A percentile compares a stretch with the other conserved stretches of the same genome.
phyloP scores from a whole-genome alignment of 108 stramenopile species.

The Nannochloropsis gaditana region DNA sequence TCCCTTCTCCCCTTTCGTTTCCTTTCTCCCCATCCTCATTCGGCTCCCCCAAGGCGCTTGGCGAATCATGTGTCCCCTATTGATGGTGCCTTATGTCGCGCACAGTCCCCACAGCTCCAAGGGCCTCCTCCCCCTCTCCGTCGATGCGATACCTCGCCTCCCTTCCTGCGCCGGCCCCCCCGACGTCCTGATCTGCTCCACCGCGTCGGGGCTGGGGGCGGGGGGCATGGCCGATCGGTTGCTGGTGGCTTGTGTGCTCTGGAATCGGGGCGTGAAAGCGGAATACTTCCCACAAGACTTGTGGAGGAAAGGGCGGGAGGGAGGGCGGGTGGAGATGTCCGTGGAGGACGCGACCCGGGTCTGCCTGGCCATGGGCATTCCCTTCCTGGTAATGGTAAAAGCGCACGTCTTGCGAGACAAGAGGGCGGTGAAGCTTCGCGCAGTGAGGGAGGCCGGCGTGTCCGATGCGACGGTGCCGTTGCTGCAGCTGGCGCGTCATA shows the following conservation, averaged over 20 bases:
- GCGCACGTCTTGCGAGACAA: neutral
- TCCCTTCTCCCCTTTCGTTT: neutral
- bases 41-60: neutral
- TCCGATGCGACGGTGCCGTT: neutral
- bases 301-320: conserved; percentile 2
- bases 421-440: neutral
- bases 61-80: too few relatives aligned
- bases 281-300: neutral
- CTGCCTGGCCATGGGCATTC: neutral
- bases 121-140: neutral
- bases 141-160: neutral
- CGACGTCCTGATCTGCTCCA: conserved; percentile 20
- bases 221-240: neutral
- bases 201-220: neutral
- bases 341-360: neutral
- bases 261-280: neutral
- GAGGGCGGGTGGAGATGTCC: neutral
- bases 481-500: neutral
- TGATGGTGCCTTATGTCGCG: neutral
- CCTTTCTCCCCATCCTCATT: neutral
- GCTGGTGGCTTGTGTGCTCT: neutral
- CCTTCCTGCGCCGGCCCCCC: neutral
- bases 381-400: neutral
- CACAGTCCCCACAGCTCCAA: neutral
- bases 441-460: neutral